Base-by-base conservation (phyloP, 805 yeast species). In the Nakazawaea laoshanensis region DNA sequence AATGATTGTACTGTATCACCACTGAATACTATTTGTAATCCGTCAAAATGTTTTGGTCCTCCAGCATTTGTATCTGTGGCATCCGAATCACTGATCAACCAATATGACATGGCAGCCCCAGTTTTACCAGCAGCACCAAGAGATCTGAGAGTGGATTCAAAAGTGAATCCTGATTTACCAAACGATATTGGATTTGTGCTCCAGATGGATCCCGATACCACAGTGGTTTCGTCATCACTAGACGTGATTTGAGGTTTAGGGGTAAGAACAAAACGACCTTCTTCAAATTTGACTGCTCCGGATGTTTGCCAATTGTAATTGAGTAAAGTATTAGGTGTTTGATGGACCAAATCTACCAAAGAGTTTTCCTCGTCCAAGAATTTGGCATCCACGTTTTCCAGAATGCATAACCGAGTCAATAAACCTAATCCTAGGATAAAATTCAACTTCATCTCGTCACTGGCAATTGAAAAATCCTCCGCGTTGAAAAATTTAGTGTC, bases 101-200 rank as follows among this genome's bases (percentile, higher is more conserved):
- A 77, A 29, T 80, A 53, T 1, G 81, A 59, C 16, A 77, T 45
- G 1, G 85, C 85, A 44, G 81, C 74, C 10, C 57, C 59, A 1
- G 73, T 65, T 27, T 50, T 45, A 0, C 77, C 78, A 21, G 41
- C 41, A 6, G 59, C 56, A 5, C 82, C 82, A 6, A 70, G 50
- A 29, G 83, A 71, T 52, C 92, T 67, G 42, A 80, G 66, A 3
- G 79, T 70, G 29, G 71, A 47, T 43, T 81, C 87, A 7, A 74
- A 43, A 0, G 88, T 37, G 61, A 57, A 41, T 13, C 57, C 52
- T 32, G 49, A 46, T 7, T 43, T 47, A 8, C 36, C 42, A 29
- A 26, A 48, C 24, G 53, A 56, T 2, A 32, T 19, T 9, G 30
- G 24, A 13, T 30, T 50, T 24, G 46, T 48, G 22, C 55, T 47